These are phyloP conservation scores for Scytalidium sp. DNA, from an alignment of 2,329 filamentous ascomycete species.

Conservation along the genomic window DNA sequence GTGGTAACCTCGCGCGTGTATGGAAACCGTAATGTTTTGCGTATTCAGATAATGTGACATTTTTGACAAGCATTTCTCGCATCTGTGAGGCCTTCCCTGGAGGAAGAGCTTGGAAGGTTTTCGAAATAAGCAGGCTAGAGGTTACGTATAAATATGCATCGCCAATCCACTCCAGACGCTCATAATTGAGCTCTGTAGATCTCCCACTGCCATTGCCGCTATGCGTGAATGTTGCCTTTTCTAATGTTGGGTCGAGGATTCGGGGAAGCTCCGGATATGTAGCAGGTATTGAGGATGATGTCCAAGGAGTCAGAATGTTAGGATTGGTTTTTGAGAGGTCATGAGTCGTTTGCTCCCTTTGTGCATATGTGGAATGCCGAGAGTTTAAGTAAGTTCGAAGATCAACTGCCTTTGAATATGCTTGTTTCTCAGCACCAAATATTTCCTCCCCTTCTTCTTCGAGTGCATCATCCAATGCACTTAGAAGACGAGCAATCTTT, in stretches of 20 bases:
- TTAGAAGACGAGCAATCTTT: conserved; percentile 20
- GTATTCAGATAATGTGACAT: conserved; percentile 71
- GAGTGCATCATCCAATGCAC: conserved; percentile 20
- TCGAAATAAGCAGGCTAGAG: conserved; percentile 71
- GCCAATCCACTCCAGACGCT: conserved; percentile 83
- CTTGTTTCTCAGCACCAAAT: not conserved
- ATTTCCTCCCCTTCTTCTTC: conserved; percentile 15
- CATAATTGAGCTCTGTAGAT: conserved; percentile 55
- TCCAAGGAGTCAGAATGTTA: conserved; percentile 45
- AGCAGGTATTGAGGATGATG: conserved; percentile 43
- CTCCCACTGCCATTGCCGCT: conserved; percentile 19
- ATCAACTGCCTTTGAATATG: not conserved
- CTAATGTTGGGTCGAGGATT: conserved; percentile 57
- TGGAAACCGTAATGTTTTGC: conserved; percentile 70
- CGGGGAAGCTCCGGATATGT: conserved; percentile 57
- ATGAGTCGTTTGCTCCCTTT: not conserved
- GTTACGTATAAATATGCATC: conserved; percentile 82
- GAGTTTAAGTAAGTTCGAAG: not conserved
- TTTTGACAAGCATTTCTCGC: conserved; percentile 77
- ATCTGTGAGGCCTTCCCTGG: conserved; percentile 72
- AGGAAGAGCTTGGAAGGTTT: conserved; percentile 62
- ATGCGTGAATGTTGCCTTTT: conserved; percentile 66
- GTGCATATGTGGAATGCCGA: not conserved
- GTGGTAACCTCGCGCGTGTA: conserved; percentile 51
- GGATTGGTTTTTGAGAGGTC: not conserved